Evolutionary conservation across 495 filamentous ascomycete genomes (phyloP).

Genomic region (Neurospora tetrasperma): DNA sequence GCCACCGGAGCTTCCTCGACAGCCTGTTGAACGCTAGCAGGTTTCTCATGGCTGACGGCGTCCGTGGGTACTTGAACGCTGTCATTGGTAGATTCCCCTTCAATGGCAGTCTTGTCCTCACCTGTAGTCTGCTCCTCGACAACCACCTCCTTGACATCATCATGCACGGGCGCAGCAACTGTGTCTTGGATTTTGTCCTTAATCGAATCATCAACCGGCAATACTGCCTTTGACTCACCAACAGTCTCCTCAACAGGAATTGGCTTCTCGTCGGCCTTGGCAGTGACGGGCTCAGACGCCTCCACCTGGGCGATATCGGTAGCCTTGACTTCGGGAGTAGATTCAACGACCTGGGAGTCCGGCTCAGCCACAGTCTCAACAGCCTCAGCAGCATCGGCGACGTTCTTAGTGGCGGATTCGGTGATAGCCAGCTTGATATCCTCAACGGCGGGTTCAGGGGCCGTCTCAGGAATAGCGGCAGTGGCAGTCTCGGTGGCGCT

Average conservation of each 20-base stretch:
- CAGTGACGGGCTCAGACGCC: not conserved
- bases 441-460: not conserved
- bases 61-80: not conserved
- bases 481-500: conserved; percentile 1
- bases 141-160: not conserved
- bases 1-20: conserved; percentile 1
- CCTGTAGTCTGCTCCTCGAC: conserved; percentile 1
- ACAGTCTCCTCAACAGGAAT: conserved; percentile 6
- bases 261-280: conserved; percentile 1
- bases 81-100: conserved; percentile 2
- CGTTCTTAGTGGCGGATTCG: not conserved
- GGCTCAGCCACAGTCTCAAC: conserved; percentile 1
- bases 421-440: not conserved
- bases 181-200: conserved; percentile 2
- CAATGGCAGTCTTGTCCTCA: not conserved
- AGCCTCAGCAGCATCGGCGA: conserved; percentile 1
- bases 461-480: not conserved
- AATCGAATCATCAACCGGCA: conserved; percentile 1
- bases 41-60: not conserved
- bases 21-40: not conserved
- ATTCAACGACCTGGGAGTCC: not conserved
- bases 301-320: conserved; percentile 2
- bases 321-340: conserved; percentile 7
- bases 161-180: not conserved
- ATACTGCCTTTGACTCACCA: not conserved